Base-by-base conservation (phyloP, 371 early-diverging fungal genomes). In the Lichtheimia corymbifera region DNA sequence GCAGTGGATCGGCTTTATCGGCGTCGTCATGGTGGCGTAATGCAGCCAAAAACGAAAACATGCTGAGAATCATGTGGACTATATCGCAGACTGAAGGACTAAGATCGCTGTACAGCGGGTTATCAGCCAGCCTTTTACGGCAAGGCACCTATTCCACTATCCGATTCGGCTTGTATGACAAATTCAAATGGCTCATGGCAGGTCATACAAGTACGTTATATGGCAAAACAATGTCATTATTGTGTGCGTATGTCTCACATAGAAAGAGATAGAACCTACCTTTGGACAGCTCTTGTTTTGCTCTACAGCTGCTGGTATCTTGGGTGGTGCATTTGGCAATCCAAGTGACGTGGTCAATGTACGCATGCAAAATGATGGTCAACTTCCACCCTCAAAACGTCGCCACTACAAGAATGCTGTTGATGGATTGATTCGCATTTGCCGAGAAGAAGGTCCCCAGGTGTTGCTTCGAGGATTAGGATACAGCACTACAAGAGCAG, bases 261-360 rank as follows among this genome's bases (percentile, higher is more conserved):
- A 41, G 12, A 44, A 18, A 42, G 18, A 35, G n/a, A 12, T 66
- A 70, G 76, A 71, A 27, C 73, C 67, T 50, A 57, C 76, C 6
- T 66, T 76, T 14, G 72, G 74, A 60, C 77, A 80, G 54, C 66
- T 83, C 54, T 64, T 88, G 0, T 9, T 77, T 5, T 76, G 83
- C 12, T 86, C 84, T 1, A 70, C 79, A 7, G 56, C 73, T 0
- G 90, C 88, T 12, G 91, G 91, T 20, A 77, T 79, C 1, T 74
- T 83, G 12, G 90, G 88, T 50, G 91, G 90, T 7, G 66, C 83
- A 6, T 83, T 82, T 53, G 89, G 88, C 14, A 85, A 87, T 51
- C 91, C 91, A 0, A 88, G 88, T n/a, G 92, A 91, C 62, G 77
- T 89, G 6, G 82, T 85, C 9, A 88, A 91, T 55, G 83, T 90